phyloP scores from a whole-genome alignment of 768 basidiomycete genomes.

The Agrocybe praecox region DNA sequence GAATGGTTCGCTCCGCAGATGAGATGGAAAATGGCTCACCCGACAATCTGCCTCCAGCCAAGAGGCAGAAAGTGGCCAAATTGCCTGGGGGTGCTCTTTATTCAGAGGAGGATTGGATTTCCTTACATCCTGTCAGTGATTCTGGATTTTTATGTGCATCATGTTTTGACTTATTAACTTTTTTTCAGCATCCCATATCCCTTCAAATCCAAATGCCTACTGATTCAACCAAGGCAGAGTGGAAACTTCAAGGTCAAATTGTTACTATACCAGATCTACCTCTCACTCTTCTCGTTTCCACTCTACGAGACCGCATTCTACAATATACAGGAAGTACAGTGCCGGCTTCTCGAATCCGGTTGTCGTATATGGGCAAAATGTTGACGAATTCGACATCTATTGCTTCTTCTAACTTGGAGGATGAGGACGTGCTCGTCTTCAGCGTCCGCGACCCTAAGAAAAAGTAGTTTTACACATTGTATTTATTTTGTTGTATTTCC shows the following conservation, averaged over 20 bases:
- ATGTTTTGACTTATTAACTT: constrained; percentile 6
- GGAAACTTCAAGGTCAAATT: constrained; percentile 84
- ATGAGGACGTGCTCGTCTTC: constrained; percentile 82
- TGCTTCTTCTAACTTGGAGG: constrained; percentile 87
- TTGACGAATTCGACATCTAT: constrained; percentile 86
- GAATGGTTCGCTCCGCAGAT: constrained; percentile 79
- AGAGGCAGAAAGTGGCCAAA: constrained; percentile 86
- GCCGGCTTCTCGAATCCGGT: constrained; percentile 75
- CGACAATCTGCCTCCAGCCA: constrained; percentile 78
- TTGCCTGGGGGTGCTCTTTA: constrained; percentile 83
- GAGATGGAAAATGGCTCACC: constrained; percentile 67
- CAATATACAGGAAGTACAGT: constrained; percentile 78
- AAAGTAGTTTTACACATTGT: constrained; percentile 43
- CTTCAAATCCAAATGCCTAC: constrained; percentile 83
- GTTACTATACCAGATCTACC: constrained; percentile 84
- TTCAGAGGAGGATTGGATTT: constrained; percentile 88
- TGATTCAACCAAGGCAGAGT: constrained; percentile 85
- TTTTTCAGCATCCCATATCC: constrained; percentile 76
- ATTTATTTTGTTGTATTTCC: background rate
- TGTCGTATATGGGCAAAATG: constrained; percentile 83
- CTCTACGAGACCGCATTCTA: constrained; percentile 87
- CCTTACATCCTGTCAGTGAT: constrained; percentile 75
- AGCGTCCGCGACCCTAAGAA: constrained; percentile 79
- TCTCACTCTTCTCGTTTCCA: constrained; percentile 82
- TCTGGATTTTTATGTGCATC: background rate